Evolutionary conservation across 108 stramenopile genomes (phyloP).

Genomic region (Cyclotella cryptica): DNA sequence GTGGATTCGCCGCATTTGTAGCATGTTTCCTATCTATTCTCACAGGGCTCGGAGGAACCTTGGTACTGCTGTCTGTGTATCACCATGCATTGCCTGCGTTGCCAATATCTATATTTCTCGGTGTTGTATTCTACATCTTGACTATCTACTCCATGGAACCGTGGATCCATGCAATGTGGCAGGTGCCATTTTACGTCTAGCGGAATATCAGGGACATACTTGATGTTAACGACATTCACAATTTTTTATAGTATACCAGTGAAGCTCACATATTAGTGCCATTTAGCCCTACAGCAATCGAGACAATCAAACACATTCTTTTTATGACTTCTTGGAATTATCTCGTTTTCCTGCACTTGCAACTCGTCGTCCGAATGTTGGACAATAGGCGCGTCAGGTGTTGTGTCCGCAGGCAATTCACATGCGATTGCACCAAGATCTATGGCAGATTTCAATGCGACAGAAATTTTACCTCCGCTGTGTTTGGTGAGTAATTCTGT

Average conservation of each 20-base stretch:
- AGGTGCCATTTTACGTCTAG: slow-evolving; percentile 68
- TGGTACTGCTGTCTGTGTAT: slow-evolving; percentile 88
- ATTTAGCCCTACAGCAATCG: slow-evolving; percentile 5
- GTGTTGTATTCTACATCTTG: slow-evolving; percentile 79
- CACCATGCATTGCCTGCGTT: slow-evolving; percentile 92
- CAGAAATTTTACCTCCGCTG: slow-evolving; percentile 74
- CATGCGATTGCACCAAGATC: slow-evolving; percentile 27
- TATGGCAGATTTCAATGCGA: slow-evolving; percentile 67
- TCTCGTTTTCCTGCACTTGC: background rate
- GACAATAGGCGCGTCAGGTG: background rate
- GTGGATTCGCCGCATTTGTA: slow-evolving; percentile 91
- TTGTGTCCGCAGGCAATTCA: background rate
- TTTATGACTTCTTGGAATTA: background rate
- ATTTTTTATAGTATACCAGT: background rate
- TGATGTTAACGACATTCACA: background rate
- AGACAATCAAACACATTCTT: slow-evolving; percentile 27
- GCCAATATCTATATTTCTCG: slow-evolving; percentile 91
- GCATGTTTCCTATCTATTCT: slow-evolving; percentile 89
- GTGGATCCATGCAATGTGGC: slow-evolving; percentile 63
- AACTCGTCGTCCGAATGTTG: background rate
- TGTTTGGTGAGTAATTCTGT: slow-evolving; percentile 60
- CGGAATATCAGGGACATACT: background rate
- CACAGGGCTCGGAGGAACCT: slow-evolving; percentile 83
- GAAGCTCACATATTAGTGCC: background rate
- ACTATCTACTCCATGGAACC: slow-evolving; percentile 73